Conservation (phyloP, 257 asterid species). For the Gentiana dahurica region DNA sequence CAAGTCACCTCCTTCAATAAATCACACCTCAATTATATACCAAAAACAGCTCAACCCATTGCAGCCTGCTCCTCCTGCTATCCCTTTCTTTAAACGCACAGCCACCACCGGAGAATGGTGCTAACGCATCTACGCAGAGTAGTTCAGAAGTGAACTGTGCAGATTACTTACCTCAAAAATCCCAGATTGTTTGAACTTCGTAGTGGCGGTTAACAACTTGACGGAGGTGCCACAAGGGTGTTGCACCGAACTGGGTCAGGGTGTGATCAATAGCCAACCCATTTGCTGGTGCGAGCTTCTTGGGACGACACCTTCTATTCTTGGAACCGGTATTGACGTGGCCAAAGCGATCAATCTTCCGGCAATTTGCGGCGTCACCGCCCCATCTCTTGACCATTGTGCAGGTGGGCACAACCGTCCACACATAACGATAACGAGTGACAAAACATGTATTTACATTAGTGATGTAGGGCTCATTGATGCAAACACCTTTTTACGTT, state of each 20-base stretch:
- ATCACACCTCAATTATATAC: neutral
- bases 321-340: no score
- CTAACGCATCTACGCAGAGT: no score
- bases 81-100: conserved; percentile 1
- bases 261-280: conserved; percentile 42
- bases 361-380: no score
- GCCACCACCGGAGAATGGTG: conserved; percentile 7
- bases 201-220: conserved; percentile 41
- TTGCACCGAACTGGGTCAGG: conserved; percentile 49
- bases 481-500: no score
- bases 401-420: neutral
- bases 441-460: no score
- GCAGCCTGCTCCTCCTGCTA: neutral
- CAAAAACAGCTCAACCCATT: neutral
- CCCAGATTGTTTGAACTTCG: conserved; percentile 24
- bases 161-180: no score
- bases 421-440: no score
- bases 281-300: conserved; percentile 58
- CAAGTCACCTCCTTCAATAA: no score
- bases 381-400: no score
- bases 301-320: conserved; percentile 3
- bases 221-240: conserved; percentile 49
- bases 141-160: no score
- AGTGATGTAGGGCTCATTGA: no score
- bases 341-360: no score